phyloP scores from a whole-genome alignment of 106 monocot genomes.

The Chionographis japonica region DNA sequence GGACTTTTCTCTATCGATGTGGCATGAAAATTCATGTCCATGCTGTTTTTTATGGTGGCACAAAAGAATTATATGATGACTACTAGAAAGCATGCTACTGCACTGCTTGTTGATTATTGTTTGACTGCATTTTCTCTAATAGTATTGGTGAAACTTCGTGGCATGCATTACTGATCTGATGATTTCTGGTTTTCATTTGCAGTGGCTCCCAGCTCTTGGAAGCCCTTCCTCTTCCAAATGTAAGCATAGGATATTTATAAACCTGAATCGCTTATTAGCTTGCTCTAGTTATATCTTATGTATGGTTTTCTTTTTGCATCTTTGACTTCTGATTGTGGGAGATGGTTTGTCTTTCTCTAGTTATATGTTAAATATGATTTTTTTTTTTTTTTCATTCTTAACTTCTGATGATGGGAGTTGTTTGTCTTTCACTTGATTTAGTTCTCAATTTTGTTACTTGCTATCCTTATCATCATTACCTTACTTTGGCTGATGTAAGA shows the following conservation, averaged over 20 bases:
- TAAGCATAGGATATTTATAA: slow-evolving; percentile 30
- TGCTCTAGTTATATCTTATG: not conserved
- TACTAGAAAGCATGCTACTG: no score
- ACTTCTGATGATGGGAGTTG: not conserved
- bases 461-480: no score
- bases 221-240: slow-evolving; percentile 92
- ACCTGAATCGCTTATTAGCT: not conserved
- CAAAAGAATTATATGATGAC: no score
- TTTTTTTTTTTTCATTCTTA: not conserved
- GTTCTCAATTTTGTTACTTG: no score
- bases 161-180: not conserved
- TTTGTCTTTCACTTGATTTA: not conserved
- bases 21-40: no score
- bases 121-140: no score
- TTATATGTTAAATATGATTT: no score
- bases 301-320: not conserved
- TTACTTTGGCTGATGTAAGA: slow-evolving; percentile 28
- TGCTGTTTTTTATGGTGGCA: no score
- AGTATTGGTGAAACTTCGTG: no score
- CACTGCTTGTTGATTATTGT: no score
- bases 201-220: slow-evolving; percentile 94
- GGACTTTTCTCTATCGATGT: no score
- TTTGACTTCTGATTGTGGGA: not conserved
- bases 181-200: slow-evolving; percentile 25
- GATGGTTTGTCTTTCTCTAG: not conserved